Conservation (phyloP, 2,329 filamentous ascomycete genomes). For the Scedosporium minutisporum region DNA sequence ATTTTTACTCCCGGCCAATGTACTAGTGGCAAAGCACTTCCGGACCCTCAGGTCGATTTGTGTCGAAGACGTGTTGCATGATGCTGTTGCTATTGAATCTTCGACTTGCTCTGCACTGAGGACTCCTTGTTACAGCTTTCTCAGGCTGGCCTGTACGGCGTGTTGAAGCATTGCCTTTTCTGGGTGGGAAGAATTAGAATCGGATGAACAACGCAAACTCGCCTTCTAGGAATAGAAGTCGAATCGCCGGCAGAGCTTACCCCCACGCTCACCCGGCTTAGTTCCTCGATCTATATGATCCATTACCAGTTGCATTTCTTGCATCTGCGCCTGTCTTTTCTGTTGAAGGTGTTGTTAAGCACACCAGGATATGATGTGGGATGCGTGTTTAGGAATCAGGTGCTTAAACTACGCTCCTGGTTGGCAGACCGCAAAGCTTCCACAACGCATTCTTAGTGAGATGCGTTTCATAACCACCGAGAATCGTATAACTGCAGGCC, state of each 20-base stretch:
- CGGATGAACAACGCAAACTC: not conserved
- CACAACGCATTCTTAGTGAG: not conserved
- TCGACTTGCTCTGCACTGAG: not conserved
- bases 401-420: not conserved
- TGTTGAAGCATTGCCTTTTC: not conserved
- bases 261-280: slow-evolving; percentile 9
- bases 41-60: not conserved
- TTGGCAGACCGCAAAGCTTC: not conserved
- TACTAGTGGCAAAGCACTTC: not conserved
- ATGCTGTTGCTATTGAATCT: not conserved
- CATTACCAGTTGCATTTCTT: not conserved
- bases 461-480: not conserved
- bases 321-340: not conserved
- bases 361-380: too few species aligned
- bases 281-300: not conserved
- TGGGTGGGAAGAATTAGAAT: not conserved
- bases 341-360: not conserved
- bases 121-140: not conserved
- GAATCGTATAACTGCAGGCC: not conserved
- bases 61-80: not conserved
- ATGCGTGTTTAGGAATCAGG: not conserved
- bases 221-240: not conserved
- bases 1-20: not conserved
- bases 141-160: not conserved
- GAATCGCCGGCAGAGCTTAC: not conserved